Percentiles rank a stretch among this genome's conserved stretches.
Evolutionary conservation across 2,329 filamentous ascomycete species (phyloP).

Genomic region (Hypoxylon sp.): DNA sequence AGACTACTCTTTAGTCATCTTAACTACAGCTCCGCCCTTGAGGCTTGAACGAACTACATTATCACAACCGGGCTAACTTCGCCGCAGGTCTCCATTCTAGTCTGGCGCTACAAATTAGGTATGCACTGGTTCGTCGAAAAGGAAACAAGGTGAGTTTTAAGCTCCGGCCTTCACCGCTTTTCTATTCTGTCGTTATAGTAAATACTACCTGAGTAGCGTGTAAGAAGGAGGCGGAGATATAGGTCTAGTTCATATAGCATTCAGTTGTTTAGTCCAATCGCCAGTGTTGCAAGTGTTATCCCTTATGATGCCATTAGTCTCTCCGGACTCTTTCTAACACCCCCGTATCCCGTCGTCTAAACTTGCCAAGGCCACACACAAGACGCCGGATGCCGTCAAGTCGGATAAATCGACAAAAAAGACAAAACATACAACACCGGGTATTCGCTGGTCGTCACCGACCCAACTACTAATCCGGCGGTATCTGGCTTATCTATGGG

Average conservation of each 20-base stretch:
- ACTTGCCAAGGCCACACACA: neutral
- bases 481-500: too few species aligned
- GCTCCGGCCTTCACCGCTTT: neutral
- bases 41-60: constrained; percentile 11
- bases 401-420: too few species aligned
- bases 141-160: constrained; percentile 8
- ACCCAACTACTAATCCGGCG: too few species aligned
- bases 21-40: constrained; percentile 2
- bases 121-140: neutral
- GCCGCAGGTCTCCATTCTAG: constrained; percentile 19
- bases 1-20: constrained; percentile 14
- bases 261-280: neutral
- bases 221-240: neutral
- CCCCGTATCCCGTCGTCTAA: neutral
- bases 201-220: neutral
- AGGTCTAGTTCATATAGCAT: neutral
- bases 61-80: constrained; percentile 26
- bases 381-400: neutral
- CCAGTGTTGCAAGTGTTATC: neutral
- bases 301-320: neutral
- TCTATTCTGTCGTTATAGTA: neutral
- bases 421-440: too few species aligned
- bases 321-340: neutral
- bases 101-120: constrained; percentile 18
- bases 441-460: too few species aligned